phyloP scores from a whole-genome alignment of 371 early-diverging fungal genomes.

The Lichtheimia ornata region DNA sequence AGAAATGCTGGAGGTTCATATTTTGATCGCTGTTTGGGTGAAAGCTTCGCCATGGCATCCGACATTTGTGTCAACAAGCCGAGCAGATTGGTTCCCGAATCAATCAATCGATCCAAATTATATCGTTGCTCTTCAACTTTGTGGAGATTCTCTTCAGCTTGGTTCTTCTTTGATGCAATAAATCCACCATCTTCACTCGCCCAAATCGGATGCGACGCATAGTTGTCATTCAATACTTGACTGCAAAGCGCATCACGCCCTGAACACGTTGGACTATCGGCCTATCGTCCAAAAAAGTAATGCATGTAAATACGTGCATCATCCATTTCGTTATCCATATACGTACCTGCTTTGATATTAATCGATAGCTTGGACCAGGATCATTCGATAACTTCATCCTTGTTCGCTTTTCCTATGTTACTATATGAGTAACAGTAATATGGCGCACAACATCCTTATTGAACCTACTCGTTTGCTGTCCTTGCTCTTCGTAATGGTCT shows the following conservation, averaged over 20 bases:
- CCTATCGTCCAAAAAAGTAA: constrained; percentile 33
- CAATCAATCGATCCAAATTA: constrained; percentile 84
- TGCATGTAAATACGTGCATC: not conserved
- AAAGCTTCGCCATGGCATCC: constrained; percentile 67
- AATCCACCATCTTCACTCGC: constrained; percentile 93
- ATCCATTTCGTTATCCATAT: constrained; percentile 6
- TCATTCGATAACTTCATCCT: constrained; percentile 18
- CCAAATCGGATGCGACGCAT: constrained; percentile 94
- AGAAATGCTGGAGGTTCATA: constrained; percentile 79
- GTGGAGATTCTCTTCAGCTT: constrained; percentile 93
- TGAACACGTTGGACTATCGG: constrained; percentile 64
- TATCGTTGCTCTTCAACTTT: constrained; percentile 95
- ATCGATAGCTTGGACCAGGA: constrained; percentile 42
- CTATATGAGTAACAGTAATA: too few relatives aligned
- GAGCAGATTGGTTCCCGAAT: constrained; percentile 90
- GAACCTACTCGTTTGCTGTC: not conserved
- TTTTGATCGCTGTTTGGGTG: constrained; percentile 70
- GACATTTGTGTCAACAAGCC: constrained; percentile 86
- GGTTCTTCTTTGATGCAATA: constrained; percentile 91
- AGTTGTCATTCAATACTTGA: constrained; percentile 95
- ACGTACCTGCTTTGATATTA: constrained; percentile 60
- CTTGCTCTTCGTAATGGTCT: not conserved
- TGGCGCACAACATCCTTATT: not conserved
- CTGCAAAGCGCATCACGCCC: constrained; percentile 87
- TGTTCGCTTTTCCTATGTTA: not conserved